Conservation (phyloP, 805 yeast genomes). For the Spathaspora passalidarum region DNA sequence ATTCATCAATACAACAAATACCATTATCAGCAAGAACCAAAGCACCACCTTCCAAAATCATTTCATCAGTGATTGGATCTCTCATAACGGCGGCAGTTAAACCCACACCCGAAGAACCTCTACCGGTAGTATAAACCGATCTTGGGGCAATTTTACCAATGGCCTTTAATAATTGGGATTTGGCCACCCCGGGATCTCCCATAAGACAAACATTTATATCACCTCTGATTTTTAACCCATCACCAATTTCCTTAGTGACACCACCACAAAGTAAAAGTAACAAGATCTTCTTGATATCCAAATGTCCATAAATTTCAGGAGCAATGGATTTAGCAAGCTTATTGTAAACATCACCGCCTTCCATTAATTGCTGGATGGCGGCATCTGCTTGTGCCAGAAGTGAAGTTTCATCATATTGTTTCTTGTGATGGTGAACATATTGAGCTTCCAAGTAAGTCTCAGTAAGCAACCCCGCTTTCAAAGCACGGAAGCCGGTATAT, state of each 20-base stretch:
- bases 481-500: constrained; percentile 91
- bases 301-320: constrained; percentile 94
- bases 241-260: constrained; percentile 90
- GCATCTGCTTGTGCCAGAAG: constrained; percentile 54
- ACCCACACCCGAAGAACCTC: constrained; percentile 99
- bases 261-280: constrained; percentile 88
- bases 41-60: constrained; percentile 98
- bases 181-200: constrained; percentile 99
- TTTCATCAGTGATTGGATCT: constrained; percentile 98
- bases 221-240: constrained; percentile 96
- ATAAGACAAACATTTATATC: constrained; percentile 92
- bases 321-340: constrained; percentile 87
- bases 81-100: constrained; percentile 98
- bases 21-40: constrained; percentile 96
- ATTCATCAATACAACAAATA: constrained; percentile 97
- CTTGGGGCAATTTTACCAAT: constrained; percentile 92
- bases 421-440: constrained; percentile 80
- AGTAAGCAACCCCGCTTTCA: constrained; percentile 88
- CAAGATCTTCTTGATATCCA: constrained; percentile 89
- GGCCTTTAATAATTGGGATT: constrained; percentile 90
- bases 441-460: constrained; percentile 94
- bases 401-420: constrained; percentile 69
- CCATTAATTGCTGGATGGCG: constrained; percentile 53
- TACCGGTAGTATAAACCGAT: constrained; percentile 96
- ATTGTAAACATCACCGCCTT: constrained; percentile 71